Conservation (phyloP, 805 yeast genomes). For the Debaryomyces castellii region DNA sequence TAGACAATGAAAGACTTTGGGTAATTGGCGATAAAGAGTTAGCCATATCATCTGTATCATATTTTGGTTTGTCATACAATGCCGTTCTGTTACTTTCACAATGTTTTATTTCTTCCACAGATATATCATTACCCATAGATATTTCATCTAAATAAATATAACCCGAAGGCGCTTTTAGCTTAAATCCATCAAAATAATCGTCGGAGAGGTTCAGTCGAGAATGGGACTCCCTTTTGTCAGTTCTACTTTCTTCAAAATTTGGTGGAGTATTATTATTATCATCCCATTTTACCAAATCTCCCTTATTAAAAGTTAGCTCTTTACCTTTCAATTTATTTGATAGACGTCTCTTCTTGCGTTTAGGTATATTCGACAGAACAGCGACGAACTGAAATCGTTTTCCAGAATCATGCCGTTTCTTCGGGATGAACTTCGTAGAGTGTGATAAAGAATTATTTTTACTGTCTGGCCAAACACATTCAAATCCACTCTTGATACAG, state of each 20-base stretch:
- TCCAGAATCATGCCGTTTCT: background rate
- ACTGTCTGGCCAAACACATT: constrained; percentile 13
- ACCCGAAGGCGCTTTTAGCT: background rate
- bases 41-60: no score
- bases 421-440: background rate
- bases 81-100: background rate
- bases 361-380: background rate
- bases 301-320: background rate
- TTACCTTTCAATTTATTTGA: background rate
- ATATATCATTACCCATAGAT: background rate
- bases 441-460: background rate
- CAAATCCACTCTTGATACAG: constrained; percentile 13
- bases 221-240: no score
- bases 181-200: background rate
- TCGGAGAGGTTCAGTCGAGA: background rate
- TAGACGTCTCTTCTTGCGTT: background rate
- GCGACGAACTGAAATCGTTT: background rate
- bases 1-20: background rate
- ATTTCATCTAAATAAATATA: background rate
- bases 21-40: background rate
- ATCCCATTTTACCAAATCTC: no score
- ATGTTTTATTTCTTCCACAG: background rate
- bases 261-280: background rate
- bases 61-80: background rate
- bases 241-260: no score